Percentiles rank a stretch among this genome's conserved stretches.
Evolutionary conservation across 164 flowering plant genomes (phyloP).

Genomic region (Liriodendron chinense): DNA sequence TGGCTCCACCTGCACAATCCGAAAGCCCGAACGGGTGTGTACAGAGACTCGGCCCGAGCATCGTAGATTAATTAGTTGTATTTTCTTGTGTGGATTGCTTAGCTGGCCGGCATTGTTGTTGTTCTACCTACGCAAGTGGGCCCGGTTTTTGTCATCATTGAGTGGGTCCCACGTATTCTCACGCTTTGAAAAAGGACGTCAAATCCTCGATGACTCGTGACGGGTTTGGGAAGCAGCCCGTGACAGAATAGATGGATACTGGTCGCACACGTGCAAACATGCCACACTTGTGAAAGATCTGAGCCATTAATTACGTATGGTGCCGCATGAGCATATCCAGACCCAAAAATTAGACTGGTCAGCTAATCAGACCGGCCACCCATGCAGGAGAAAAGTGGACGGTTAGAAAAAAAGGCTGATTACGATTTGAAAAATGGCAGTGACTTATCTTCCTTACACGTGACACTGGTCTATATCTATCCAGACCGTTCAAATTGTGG

Average conservation of each 20-base stretch:
- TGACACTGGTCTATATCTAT: too few species aligned
- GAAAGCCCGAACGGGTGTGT: background rate
- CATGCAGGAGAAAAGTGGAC: too few species aligned
- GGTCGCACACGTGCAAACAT: too few species aligned
- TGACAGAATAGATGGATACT: background rate
- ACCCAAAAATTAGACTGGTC: too few species aligned
- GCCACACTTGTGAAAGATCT: too few species aligned
- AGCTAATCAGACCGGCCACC: too few species aligned
- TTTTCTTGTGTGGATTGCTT: background rate
- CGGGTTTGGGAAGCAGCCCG: background rate
- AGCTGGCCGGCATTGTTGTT: background rate
- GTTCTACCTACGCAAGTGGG: background rate
- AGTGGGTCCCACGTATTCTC: background rate
- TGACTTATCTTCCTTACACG: too few species aligned
- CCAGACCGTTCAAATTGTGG: too few species aligned
- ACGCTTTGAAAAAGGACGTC: background rate
- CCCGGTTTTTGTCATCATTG: background rate
- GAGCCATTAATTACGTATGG: too few species aligned
- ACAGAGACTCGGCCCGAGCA: background rate
- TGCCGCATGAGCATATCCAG: too few species aligned
- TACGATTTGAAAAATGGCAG: too few species aligned
- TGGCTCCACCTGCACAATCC: background rate
- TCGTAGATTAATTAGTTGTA: background rate
- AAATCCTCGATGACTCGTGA: background rate
- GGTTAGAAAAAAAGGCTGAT: too few species aligned